Percentiles rank a stretch among this genome's conserved stretches.
Conservation (phyloP, 2,329 filamentous ascomycete genomes). For the Claviceps sp. region DNA sequence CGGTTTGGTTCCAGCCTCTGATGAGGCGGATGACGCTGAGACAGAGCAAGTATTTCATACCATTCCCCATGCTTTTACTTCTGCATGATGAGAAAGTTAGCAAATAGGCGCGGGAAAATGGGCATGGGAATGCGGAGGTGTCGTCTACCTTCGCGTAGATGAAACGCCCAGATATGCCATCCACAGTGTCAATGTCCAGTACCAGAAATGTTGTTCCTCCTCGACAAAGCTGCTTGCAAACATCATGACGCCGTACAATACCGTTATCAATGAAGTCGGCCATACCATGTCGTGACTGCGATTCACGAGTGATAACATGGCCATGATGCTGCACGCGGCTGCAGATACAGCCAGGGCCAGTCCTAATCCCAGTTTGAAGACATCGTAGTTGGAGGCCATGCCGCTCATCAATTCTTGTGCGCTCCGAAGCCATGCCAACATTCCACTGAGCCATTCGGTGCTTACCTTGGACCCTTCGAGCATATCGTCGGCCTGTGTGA, state of each 20-base stretch:
- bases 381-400: slow-evolving; percentile 85
- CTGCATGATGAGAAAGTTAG: slow-evolving; percentile 7
- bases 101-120: background rate
- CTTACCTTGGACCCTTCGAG: slow-evolving; percentile 16
- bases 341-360: slow-evolving; percentile 24
- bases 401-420: slow-evolving; percentile 74
- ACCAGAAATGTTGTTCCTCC: slow-evolving; percentile 98
- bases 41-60: slow-evolving; percentile 28
- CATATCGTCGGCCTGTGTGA: slow-evolving; percentile 12
- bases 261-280: slow-evolving; percentile 30
- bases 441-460: slow-evolving; percentile 27
- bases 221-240: slow-evolving; percentile 97
- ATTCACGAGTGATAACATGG: slow-evolving; percentile 6
- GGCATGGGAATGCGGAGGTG: background rate
- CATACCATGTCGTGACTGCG: slow-evolving; percentile 26
- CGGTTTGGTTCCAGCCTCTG: slow-evolving; percentile 89
- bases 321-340: slow-evolving; percentile 9
- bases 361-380: slow-evolving; percentile 44
- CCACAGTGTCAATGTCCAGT: slow-evolving; percentile 73
- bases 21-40: slow-evolving; percentile 52
- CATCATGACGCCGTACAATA: slow-evolving; percentile 73
- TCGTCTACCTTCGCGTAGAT: slow-evolving; percentile 25
- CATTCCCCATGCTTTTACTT: slow-evolving; percentile 14
- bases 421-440: slow-evolving; percentile 48
- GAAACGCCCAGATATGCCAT: slow-evolving; percentile 38